Evolutionary conservation across 306 rosid species (phyloP).

Genomic region (Acacia confusa): DNA sequence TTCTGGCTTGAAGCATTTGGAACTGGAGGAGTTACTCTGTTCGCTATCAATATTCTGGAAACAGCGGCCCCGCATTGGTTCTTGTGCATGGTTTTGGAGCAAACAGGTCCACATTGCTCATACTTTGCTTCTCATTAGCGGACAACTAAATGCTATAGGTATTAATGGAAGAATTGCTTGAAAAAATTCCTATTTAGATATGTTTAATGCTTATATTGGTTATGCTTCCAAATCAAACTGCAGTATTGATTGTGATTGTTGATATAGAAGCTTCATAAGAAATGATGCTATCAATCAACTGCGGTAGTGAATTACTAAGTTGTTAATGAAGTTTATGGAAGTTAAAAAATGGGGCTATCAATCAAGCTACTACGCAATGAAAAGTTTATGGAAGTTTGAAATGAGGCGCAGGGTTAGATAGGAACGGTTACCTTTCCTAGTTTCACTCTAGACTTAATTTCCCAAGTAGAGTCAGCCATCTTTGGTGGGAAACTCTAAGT

Average conservation of each 20-base stretch:
- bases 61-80: conserved; percentile 74
- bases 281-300: background rate
- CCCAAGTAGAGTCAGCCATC: background rate
- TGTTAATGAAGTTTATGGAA: background rate
- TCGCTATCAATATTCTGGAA: conserved; percentile 79
- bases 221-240: background rate
- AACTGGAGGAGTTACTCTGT: conserved; percentile 85
- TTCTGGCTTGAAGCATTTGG: conserved; percentile 56
- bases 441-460: background rate
- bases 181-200: conserved; percentile 22
- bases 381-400: background rate
- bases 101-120: conserved; percentile 70
- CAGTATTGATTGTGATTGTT: background rate
- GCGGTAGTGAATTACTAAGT: background rate
- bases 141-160: conserved; percentile 42
- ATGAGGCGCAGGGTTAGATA: background rate
- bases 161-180: conserved; percentile 37
- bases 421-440: background rate
- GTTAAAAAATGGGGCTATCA: background rate
- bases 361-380: background rate
- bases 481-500: background rate
- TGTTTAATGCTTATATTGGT: background rate
- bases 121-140: conserved; percentile 47
- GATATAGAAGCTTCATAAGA: background rate
- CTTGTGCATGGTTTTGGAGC: conserved; percentile 96